Percentiles rank a stretch among this genome's conserved stretches.
phyloP scores from a whole-genome alignment of 495 filamentous ascomycete species.

The Hyaloscypha variabilis region DNA sequence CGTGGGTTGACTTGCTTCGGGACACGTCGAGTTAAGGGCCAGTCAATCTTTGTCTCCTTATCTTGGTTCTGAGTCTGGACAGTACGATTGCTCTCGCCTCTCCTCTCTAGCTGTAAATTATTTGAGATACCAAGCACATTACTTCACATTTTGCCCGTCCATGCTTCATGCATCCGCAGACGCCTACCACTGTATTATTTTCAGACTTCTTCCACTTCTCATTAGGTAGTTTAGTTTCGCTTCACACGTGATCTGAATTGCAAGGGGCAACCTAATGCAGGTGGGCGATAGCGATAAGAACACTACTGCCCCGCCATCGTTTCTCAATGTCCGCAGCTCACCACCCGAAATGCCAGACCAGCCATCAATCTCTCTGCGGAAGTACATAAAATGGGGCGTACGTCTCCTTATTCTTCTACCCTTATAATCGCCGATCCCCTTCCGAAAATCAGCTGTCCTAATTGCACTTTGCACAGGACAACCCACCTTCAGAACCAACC shows the following conservation, averaged over 20 bases:
- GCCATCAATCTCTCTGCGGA: constrained; percentile 23
- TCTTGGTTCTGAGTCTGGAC: constrained; percentile 9
- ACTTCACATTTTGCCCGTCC: background rate
- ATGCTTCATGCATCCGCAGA: background rate
- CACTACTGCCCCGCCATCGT: no score
- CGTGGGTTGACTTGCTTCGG: background rate
- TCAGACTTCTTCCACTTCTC: no score
- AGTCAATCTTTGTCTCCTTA: constrained; percentile 3
- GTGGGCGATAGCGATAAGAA: no score
- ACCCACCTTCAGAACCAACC: constrained; percentile 18
- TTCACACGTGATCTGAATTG: no score
- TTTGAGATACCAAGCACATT: constrained; percentile 6
- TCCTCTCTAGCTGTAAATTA: constrained; percentile 20
- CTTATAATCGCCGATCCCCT: no score
- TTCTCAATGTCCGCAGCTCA: background rate
- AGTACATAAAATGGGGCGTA: constrained; percentile 29
- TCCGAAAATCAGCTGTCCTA: no score
- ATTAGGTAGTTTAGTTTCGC: no score
- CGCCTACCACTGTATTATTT: no score
- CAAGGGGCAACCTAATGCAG: no score
- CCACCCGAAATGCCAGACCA: background rate
- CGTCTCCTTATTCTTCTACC: background rate
- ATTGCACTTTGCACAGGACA: constrained; percentile 14
- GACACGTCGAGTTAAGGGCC: background rate
- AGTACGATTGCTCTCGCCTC: background rate